Base-by-base conservation (phyloP, 2,329 filamentous ascomycete species). In the Nothophoma quercina region DNA sequence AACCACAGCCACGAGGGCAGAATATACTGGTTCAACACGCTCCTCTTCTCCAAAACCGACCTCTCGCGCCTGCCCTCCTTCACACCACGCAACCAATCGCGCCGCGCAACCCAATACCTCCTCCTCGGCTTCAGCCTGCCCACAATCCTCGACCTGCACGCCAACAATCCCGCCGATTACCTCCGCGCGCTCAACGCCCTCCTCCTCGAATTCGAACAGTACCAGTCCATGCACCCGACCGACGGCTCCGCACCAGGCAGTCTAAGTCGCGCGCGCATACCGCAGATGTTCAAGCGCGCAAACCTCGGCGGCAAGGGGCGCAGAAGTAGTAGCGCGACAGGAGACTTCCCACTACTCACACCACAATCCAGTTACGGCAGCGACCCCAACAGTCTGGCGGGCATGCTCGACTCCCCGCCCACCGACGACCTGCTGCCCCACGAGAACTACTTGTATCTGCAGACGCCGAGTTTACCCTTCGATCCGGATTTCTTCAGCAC, bases 401-500 rank as follows among this genome's bases (percentile, higher is more conserved):
- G 19, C 28, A 18, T 34, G 22, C 45, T 67, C 21, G 62, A 68
- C 70, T 39, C 74, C 67, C 32, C 72, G 64, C 40, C 73, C 65
- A 32, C 64, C 21, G 63, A 69, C 51, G 70, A 72, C 42, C 70
- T 75, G 9, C 57, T 70, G 6, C 73, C 72, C n/a, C 91, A 92
- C 29, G 92, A 96, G 69, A 91, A 96, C 67, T 99, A 97, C 73
- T 86, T 87, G 0, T 88, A 93, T 71, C 81, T 99, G 1, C 82
- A 97, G 16, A 98, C 93, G n/a, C 95, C 95, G 0, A 88, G 87
- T 13, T 78, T 99, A 39, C 95, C 95, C 0, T 99, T 99, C 69
- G 93, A 98, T 60, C 95, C 95, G 0, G 95, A 99, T 75, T 99
- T 96, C 68, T 95, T 93, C 74, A 92, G 96, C 77, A 97, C 93